These are phyloP conservation scores for Adenanthera pavonina DNA, from an alignment of 306 rosid species.

Conservation along the genomic window DNA sequence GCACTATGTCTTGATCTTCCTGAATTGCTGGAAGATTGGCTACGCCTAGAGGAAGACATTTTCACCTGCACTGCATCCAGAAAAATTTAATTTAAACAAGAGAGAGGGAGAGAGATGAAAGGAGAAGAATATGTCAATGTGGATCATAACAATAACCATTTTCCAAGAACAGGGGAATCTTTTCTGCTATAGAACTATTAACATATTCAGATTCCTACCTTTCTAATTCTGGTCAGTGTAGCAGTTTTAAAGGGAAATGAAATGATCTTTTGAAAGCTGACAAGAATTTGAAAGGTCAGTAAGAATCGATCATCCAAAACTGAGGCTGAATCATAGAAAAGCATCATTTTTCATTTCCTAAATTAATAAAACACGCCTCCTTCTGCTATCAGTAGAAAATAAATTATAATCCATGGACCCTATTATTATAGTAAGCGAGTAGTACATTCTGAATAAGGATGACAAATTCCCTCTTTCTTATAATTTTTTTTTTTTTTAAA, in stretches of 20 bases:
- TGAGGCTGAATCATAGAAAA: constrained; percentile 10
- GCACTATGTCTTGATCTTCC: constrained; percentile 81
- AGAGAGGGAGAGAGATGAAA: not conserved
- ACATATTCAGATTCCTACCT: not conserved
- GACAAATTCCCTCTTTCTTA: not conserved
- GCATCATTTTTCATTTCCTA: not conserved
- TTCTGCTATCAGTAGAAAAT: not conserved
- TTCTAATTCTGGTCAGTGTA: not conserved
- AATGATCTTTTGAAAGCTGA: not conserved
- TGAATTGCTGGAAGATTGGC: constrained; percentile 79
- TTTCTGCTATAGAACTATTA: not conserved
- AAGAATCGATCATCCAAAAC: constrained; percentile 3
- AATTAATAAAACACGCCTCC: not conserved
- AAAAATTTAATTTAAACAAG: constrained; percentile 5
- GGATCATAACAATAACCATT: not conserved
- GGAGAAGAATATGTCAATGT: constrained; percentile 14
- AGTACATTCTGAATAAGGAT: not conserved
- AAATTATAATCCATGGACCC: not conserved
- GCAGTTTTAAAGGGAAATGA: not conserved
- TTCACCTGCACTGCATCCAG: constrained; percentile 46
- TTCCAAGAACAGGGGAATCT: constrained; percentile 10
- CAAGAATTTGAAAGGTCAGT: constrained; percentile 7
- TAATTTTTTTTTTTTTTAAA: too few species aligned
- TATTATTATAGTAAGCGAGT: not conserved
- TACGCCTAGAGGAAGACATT: constrained; percentile 88